A percentile compares a stretch with the other conserved stretches of the same genome.
Conservation (phyloP, 495 filamentous ascomycete species). For the Aspergillus coremiiformis region DNA sequence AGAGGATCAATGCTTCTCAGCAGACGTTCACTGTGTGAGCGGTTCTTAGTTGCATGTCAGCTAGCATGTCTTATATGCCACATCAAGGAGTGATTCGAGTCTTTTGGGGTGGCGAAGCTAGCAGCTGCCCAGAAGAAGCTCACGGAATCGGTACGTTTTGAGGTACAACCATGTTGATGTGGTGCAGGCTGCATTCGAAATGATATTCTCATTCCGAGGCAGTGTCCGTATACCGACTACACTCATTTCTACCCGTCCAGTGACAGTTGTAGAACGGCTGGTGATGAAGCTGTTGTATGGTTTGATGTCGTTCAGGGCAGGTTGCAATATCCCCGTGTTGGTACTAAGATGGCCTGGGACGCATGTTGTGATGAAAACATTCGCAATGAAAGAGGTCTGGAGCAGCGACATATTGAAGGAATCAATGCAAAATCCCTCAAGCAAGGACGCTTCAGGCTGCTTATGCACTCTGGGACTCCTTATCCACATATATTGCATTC, state of each 20-base stretch:
- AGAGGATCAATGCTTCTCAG: background rate
- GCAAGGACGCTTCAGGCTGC: background rate
- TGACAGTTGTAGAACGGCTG: background rate
- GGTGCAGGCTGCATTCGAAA: background rate
- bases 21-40: background rate
- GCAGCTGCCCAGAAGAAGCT: background rate
- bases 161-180: background rate
- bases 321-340: background rate
- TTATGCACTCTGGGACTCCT: background rate
- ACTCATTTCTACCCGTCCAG: background rate
- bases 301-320: background rate
- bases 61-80: background rate
- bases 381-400: background rate
- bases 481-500: slow-evolving; percentile 19
- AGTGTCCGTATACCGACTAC: background rate
- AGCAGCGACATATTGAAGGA: background rate
- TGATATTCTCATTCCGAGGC: background rate
- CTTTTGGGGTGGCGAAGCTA: background rate
- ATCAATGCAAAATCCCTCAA: background rate
- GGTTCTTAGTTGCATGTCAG: background rate
- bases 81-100: background rate
- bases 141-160: background rate
- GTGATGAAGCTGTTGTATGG: background rate
- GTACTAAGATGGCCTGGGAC: background rate
- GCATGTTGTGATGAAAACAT: background rate